phyloP scores from a whole-genome alignment of 352 stramenopile species.

The Phytophthora constricta region DNA sequence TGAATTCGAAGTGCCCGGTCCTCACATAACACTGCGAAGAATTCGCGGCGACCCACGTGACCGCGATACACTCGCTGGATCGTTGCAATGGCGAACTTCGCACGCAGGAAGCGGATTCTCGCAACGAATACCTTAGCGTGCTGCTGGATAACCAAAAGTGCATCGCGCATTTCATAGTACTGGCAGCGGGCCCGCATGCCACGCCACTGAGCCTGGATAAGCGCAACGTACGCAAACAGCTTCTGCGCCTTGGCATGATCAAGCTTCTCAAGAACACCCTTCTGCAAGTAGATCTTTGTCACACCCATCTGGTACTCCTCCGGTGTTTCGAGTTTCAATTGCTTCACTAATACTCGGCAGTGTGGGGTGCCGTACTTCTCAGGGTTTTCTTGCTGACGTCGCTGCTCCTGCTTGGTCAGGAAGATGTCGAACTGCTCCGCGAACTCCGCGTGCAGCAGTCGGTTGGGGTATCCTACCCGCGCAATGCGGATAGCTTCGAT shows the following conservation, averaged over 20 bases:
- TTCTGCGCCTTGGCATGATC: constrained; percentile 71
- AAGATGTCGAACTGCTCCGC: constrained; percentile 74
- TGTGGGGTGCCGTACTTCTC: constrained; percentile 34
- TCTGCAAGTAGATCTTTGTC: constrained; percentile 90
- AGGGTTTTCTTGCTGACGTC: constrained; percentile 32
- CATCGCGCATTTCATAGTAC: constrained; percentile 43
- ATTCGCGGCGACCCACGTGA: constrained; percentile 45
- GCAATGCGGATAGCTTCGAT: constrained; percentile 83
- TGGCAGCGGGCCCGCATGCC: constrained; percentile 45
- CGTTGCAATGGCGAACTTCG: constrained; percentile 21
- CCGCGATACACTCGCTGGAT: constrained; percentile 57
- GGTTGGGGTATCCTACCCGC: constrained; percentile 81
- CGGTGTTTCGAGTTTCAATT: constrained; percentile 65
- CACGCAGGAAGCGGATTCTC: constrained; percentile 40
- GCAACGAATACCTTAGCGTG: constrained; percentile 57
- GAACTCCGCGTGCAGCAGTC: constrained; percentile 80
- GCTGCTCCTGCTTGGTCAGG: constrained; percentile 48
- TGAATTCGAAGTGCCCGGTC: constrained; percentile 49
- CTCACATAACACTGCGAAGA: constrained; percentile 37
- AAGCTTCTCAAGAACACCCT: constrained; percentile 77
- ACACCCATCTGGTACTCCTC: constrained; percentile 84
- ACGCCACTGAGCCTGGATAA: constrained; percentile 72
- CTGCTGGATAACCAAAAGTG: constrained; percentile 56
- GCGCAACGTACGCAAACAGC: constrained; percentile 65
- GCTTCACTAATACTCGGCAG: constrained; percentile 61